These are phyloP conservation scores for Colletotrichum graminicola DNA, from an alignment of 2,329 filamentous ascomycete genomes.

Conservation along the genomic window DNA sequence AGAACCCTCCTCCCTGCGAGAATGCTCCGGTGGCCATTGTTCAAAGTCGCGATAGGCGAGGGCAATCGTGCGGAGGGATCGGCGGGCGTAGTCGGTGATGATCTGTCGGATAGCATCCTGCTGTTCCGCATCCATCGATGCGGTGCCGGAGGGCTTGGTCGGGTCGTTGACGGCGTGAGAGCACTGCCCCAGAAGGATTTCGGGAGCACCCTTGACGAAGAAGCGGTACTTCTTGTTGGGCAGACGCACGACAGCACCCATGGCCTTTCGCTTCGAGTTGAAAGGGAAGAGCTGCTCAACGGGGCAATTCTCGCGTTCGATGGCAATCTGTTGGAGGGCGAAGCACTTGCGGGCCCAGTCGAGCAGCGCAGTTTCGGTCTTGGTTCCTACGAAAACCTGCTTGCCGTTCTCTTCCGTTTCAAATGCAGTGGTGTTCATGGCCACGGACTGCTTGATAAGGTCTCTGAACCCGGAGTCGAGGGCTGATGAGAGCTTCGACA, in stretches of 20 bases:
- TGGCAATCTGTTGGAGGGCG: slow-evolving; percentile 58
- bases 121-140: slow-evolving; percentile 49
- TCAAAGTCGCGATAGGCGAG: slow-evolving; percentile 76
- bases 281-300: slow-evolving; percentile 63
- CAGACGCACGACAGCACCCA: slow-evolving; percentile 56
- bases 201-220: slow-evolving; percentile 66
- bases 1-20: slow-evolving; percentile 70
- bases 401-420: slow-evolving; percentile 60
- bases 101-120: slow-evolving; percentile 50
- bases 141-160: slow-evolving; percentile 48
- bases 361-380: slow-evolving; percentile 67
- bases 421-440: slow-evolving; percentile 66
- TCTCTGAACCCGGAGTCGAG: slow-evolving; percentile 52
- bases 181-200: slow-evolving; percentile 62
- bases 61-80: slow-evolving; percentile 75
- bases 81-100: slow-evolving; percentile 69
- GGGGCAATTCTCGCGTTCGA: slow-evolving; percentile 61
- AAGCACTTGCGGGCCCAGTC: slow-evolving; percentile 46
- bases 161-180: slow-evolving; percentile 61
- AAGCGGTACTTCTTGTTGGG: slow-evolving; percentile 54
- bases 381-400: slow-evolving; percentile 64
- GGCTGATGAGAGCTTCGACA: slow-evolving; percentile 40
- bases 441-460: slow-evolving; percentile 56
- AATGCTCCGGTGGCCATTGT: slow-evolving; percentile 74
- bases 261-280: slow-evolving; percentile 65